A percentile compares a stretch with the other conserved stretches of the same genome.
phyloP scores from a whole-genome alignment of 345 rosid genomes.

The Euphorbia peplus region DNA sequence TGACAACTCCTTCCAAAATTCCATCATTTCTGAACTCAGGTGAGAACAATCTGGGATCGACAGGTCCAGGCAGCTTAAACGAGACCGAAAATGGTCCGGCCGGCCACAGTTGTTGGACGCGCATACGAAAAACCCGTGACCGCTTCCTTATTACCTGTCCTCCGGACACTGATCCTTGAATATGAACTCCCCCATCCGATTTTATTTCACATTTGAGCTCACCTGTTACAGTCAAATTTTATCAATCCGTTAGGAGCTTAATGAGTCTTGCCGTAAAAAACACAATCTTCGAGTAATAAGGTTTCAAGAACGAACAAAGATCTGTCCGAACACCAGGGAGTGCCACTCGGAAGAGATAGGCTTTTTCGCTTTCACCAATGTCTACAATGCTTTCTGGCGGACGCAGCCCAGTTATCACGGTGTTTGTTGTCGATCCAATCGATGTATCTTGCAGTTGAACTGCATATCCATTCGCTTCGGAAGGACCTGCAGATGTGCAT shows the following conservation, averaged over 20 bases:
- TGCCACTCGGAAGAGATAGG: conserved; percentile 24
- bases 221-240: conserved; percentile 15
- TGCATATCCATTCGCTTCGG: conserved; percentile 23
- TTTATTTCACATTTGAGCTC: conserved; percentile 25
- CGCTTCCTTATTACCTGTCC: conserved; percentile 17
- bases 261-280: not conserved
- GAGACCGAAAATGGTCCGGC: conserved; percentile 18
- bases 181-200: conserved; percentile 15
- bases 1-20: conserved; percentile 18
- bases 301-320: conserved; percentile 9
- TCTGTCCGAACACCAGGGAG: conserved; percentile 21
- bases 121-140: conserved; percentile 12
- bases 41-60: conserved; percentile 23
- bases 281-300: not conserved
- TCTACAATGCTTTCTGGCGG: conserved; percentile 17
- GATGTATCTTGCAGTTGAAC: conserved; percentile 21
- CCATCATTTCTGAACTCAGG: conserved; percentile 23
- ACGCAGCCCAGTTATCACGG: conserved; percentile 1
- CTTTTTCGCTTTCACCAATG: conserved; percentile 19
- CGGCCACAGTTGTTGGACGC: conserved; percentile 4
- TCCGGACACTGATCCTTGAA: conserved; percentile 13
- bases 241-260: not conserved
- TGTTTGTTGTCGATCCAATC: conserved; percentile 15
- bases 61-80: conserved; percentile 24
- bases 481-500: conserved; percentile 14